Percentiles rank a stretch among this genome's conserved stretches.
phyloP scores from a whole-genome alignment of 495 filamentous ascomycete genomes.

The Annulohypoxylon stygium region DNA sequence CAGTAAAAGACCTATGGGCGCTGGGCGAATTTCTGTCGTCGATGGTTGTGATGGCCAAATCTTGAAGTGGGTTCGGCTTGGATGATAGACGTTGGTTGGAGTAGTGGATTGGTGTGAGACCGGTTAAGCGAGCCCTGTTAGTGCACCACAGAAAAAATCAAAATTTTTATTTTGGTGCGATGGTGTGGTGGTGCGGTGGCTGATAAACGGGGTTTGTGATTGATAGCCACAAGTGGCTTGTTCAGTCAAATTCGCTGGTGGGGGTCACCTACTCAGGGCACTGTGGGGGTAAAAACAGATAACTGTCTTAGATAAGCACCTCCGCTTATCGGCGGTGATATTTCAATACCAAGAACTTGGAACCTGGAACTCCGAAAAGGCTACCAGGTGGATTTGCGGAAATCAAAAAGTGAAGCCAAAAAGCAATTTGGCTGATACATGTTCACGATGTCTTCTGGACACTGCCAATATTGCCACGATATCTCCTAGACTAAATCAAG shows the following conservation, averaged over 20 bases:
- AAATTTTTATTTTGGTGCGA: slow-evolving; percentile 38
- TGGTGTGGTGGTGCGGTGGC: slow-evolving; percentile 36
- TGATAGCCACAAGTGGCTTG: slow-evolving; percentile 28
- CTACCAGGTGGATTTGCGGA: background rate
- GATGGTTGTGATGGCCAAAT: slow-evolving; percentile 52
- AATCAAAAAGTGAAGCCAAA: slow-evolving; percentile 8
- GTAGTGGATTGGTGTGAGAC: slow-evolving; percentile 49
- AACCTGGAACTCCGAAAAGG: background rate
- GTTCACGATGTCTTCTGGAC: background rate
- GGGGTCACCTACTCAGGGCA: background rate
- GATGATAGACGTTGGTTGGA: slow-evolving; percentile 47
- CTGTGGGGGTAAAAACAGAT: background rate
- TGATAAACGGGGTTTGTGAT: slow-evolving; percentile 21
- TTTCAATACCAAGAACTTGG: background rate
- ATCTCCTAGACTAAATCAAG: too few species aligned
- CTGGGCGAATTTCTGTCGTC: slow-evolving; percentile 53
- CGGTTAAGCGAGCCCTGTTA: slow-evolving; percentile 53
- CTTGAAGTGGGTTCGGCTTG: slow-evolving; percentile 47
- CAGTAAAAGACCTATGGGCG: slow-evolving; percentile 47
- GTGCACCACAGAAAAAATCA: slow-evolving; percentile 43
- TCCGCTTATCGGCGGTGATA: background rate
- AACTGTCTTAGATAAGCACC: slow-evolving; percentile 18
- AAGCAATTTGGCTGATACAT: background rate
- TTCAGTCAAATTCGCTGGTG: background rate
- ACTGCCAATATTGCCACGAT: background rate